Evolutionary conservation across 2,329 filamentous ascomycete genomes (phyloP).

Genomic region (Diaporthe citriasiana): DNA sequence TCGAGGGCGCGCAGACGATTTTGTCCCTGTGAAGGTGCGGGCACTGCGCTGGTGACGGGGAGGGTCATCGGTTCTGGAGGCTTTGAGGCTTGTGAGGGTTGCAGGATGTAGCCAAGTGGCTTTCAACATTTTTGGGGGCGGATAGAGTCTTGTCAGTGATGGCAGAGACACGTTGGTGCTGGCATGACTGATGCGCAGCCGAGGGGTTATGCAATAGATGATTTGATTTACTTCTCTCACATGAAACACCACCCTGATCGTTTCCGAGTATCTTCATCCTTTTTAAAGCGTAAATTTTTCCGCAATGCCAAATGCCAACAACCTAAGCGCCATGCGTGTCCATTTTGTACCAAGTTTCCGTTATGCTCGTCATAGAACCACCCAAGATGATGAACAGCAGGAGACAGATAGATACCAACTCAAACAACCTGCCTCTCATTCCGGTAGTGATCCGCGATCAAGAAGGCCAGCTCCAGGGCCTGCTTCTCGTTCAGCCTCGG

Average conservation of each 20-base stretch:
- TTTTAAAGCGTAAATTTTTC: not conserved
- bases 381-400: not conserved
- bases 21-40: conserved; percentile 50
- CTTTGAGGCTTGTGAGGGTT: conserved; percentile 31
- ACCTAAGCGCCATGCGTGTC: conserved; percentile 24
- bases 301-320: not conserved
- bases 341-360: not conserved
- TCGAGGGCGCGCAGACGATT: conserved; percentile 74
- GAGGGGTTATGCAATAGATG: conserved; percentile 10
- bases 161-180: not conserved
- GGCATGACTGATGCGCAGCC: conserved; percentile 5
- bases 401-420: not conserved
- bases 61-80: conserved; percentile 15
- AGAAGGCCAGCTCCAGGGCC: conserved; percentile 92
- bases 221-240: conserved; percentile 12
- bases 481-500: conserved; percentile 97
- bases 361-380: not conserved
- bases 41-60: not conserved
- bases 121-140: not conserved
- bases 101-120: not conserved
- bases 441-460: conserved; percentile 86
- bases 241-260: not conserved
- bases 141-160: conserved; percentile 22
- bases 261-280: not conserved
- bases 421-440: conserved; percentile 49